Conservation (phyloP, 2,329 filamentous ascomycete species). For the Metarhizium guizhouense region DNA sequence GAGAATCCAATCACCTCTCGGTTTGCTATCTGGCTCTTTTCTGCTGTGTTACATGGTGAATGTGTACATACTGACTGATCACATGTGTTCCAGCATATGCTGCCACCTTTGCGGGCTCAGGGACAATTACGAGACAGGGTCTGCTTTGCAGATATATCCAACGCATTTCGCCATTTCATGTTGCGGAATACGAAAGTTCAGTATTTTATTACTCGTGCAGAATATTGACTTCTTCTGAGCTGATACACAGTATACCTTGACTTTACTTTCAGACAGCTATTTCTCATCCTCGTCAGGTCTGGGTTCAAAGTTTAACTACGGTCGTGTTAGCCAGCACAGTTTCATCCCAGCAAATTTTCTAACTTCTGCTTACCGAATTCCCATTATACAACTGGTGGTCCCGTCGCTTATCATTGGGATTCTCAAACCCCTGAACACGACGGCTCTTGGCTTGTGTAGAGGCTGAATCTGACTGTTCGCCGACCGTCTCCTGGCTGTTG, state of each 20-base stretch:
- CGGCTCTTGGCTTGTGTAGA: constrained; percentile 13
- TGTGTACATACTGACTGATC: background rate
- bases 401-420: constrained; percentile 42
- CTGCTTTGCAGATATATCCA: background rate
- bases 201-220: background rate
- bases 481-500: background rate
- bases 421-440: constrained; percentile 23
- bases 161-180: background rate
- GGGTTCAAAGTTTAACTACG: constrained; percentile 61
- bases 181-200: background rate
- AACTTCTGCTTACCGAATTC: constrained; percentile 58
- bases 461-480: constrained; percentile 4
- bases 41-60: background rate
- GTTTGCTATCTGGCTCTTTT: background rate
- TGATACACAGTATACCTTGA: background rate
- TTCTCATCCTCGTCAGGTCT: constrained; percentile 49
- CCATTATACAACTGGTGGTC: constrained; percentile 81
- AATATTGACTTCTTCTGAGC: background rate
- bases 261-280: background rate
- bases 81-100: background rate
- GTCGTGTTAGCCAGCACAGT: background rate
- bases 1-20: constrained; percentile 2
- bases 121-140: background rate
- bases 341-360: background rate
- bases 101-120: background rate